Evolutionary conservation across 352 stramenopile species (phyloP).

Genomic region (Pythium brachiatum): DNA sequence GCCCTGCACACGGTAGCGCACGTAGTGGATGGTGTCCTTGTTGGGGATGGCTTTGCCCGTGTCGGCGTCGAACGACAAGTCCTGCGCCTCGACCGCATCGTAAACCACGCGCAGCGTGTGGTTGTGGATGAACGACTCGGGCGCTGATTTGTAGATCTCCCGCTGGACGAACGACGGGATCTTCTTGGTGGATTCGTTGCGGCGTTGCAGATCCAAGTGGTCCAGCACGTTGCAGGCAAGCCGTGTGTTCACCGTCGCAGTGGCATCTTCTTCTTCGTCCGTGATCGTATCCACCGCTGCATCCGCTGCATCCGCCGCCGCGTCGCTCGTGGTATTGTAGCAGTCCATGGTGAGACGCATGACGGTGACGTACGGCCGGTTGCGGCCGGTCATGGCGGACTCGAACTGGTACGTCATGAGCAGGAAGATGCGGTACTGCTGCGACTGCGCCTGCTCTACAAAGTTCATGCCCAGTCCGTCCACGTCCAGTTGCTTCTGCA

Average conservation of each 20-base stretch:
- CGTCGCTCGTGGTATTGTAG: slow-evolving; percentile 31
- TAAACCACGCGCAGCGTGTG: slow-evolving; percentile 44
- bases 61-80: slow-evolving; percentile 31
- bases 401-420: slow-evolving; percentile 63
- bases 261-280: slow-evolving; percentile 9
- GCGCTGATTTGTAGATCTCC: slow-evolving; percentile 41
- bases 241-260: not conserved
- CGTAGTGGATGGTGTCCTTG: slow-evolving; percentile 44
- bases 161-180: slow-evolving; percentile 43
- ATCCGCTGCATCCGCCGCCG: slow-evolving; percentile 4
- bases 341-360: slow-evolving; percentile 60
- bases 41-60: slow-evolving; percentile 12
- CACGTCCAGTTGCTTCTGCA: slow-evolving; percentile 37
- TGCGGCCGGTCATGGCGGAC: slow-evolving; percentile 48
- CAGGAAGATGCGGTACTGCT: slow-evolving; percentile 46
- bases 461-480: slow-evolving; percentile 36
- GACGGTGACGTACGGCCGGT: slow-evolving; percentile 54
- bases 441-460: slow-evolving; percentile 37
- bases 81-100: slow-evolving; percentile 53
- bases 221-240: slow-evolving; percentile 53
- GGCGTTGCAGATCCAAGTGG: slow-evolving; percentile 49
- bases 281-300: not conserved
- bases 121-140: slow-evolving; percentile 33
- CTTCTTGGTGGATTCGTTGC: slow-evolving; percentile 36
- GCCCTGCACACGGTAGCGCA: slow-evolving; percentile 44